Evolutionary conservation across 495 filamentous ascomycete genomes (phyloP).

Genomic region (Pyronema omphalodes): DNA sequence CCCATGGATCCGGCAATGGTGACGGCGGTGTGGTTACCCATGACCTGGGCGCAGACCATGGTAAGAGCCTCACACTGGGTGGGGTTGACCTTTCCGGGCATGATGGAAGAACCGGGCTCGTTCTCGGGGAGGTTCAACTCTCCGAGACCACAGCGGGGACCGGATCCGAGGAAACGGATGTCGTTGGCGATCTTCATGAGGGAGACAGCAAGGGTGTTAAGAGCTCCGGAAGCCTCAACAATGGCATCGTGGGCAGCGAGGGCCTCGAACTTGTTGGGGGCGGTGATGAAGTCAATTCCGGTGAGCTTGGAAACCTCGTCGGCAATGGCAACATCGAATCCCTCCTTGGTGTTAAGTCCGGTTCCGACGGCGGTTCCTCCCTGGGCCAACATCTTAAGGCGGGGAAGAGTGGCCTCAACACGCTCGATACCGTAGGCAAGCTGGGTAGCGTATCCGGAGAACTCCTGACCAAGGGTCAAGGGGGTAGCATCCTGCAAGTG

Average conservation of each 20-base stretch:
- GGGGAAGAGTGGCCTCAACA: conserved; percentile 62
- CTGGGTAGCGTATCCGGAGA: conserved; percentile 93
- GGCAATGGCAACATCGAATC: conserved; percentile 85
- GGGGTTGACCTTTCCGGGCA: conserved; percentile 98
- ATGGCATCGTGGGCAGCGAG: conserved; percentile 94
- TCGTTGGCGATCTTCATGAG: conserved; percentile 98
- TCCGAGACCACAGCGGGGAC: conserved; percentile 85
- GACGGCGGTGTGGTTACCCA: conserved; percentile 85
- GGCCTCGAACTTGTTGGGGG: conserved; percentile 97
- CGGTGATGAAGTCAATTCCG: conserved; percentile 81
- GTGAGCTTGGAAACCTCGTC: conserved; percentile 81
- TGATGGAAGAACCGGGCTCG: conserved; percentile 91
- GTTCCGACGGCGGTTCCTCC: conserved; percentile 95
- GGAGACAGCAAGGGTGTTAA: conserved; percentile 83
- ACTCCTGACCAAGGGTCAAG: conserved; percentile 89
- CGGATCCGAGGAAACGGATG: conserved; percentile 88
- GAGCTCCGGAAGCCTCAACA: conserved; percentile 76
- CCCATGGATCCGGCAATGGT: conserved; percentile 92
- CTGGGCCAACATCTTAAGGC: conserved; percentile 74
- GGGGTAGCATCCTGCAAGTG: conserved; percentile 97
- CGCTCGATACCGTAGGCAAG: conserved; percentile 78
- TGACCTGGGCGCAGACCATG: conserved; percentile 94
- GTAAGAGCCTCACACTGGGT: conserved; percentile 96
- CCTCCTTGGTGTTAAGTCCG: conserved; percentile 90
- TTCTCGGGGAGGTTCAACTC: conserved; percentile 90